A percentile compares a stretch with the other conserved stretches of the same genome.
Conservation (phyloP, 345 rosid genomes). For the Litchi chinensis region DNA sequence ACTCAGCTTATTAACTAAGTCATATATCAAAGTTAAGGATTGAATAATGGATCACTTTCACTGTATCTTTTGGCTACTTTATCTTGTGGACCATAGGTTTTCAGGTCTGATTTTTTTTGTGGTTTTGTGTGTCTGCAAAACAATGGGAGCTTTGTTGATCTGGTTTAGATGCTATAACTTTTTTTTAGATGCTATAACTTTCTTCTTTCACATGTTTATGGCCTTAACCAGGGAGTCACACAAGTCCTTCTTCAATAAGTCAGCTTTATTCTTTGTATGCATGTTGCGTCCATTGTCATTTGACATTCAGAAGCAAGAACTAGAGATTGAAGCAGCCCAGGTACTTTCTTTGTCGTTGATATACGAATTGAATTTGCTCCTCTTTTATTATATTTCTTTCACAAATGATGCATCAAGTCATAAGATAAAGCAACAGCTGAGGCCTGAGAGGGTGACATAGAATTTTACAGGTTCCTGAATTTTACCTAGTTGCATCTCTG, state of each 20-base stretch:
- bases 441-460: too few relatives aligned
- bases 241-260: slow-evolving; percentile 62
- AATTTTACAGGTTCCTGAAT: not conserved
- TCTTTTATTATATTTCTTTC: not conserved
- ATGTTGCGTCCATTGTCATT: slow-evolving; percentile 65
- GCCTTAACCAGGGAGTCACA: slow-evolving; percentile 55
- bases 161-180: not conserved
- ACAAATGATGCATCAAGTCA: not conserved
- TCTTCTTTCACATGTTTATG: not conserved
- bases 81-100: not conserved
- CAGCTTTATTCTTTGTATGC: slow-evolving; percentile 76
- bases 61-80: not conserved
- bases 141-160: too few relatives aligned
- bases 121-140: too few relatives aligned
- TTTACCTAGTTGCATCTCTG: not conserved
- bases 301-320: slow-evolving; percentile 68
- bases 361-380: not conserved
- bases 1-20: too few relatives aligned
- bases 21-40: too few relatives aligned
- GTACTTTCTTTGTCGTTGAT: slow-evolving; percentile 31
- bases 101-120: too few relatives aligned
- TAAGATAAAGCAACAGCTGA: too few relatives aligned
- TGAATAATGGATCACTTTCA: not conserved
- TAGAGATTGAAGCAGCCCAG: slow-evolving; percentile 87
- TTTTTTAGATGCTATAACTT: not conserved